Percentiles rank a stretch among this genome's conserved stretches.
These are phyloP conservation scores for Brachypodium distachyon DNA, from an alignment of 202 grass and related monocot genomes.

Conservation along the genomic window DNA sequence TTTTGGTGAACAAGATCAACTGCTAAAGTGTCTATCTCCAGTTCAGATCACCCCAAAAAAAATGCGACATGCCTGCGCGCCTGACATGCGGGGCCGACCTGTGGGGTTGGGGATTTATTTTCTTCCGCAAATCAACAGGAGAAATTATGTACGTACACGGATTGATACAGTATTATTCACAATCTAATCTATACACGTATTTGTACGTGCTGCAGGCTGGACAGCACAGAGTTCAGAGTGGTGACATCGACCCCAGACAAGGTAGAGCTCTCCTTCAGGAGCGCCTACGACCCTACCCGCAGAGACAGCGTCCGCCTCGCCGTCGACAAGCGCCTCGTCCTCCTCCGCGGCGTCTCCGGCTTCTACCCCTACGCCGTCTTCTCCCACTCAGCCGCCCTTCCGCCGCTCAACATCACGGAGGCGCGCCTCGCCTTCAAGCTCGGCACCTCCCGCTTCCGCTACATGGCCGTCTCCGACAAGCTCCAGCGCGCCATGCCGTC, in stretches of 20 bases:
- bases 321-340: conserved; percentile 39
- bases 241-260: conserved; percentile 21
- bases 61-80: too few relatives aligned
- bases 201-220: conserved; percentile 26
- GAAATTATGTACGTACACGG: too few relatives aligned
- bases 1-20: too few relatives aligned
- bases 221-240: conserved; percentile 36
- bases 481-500: conserved; percentile 68
- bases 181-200: too few relatives aligned
- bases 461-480: conserved; percentile 72
- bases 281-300: conserved; percentile 35
- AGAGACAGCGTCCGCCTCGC: conserved; percentile 9
- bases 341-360: conserved; percentile 57
- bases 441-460: conserved; percentile 47
- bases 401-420: conserved; percentile 39
- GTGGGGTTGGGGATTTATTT: too few relatives aligned
- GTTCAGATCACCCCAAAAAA: too few relatives aligned
- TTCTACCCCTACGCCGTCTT: conserved; percentile 70
- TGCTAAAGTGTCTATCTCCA: too few relatives aligned
- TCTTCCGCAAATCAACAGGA: too few relatives aligned
- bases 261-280: conserved; percentile 59
- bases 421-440: conserved; percentile 76
- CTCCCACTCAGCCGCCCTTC: conserved; percentile 30
- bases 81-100: too few relatives aligned
- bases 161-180: too few relatives aligned